Base-by-base conservation (phyloP, 208 protist genomes). In the Phytomonas francai region DNA sequence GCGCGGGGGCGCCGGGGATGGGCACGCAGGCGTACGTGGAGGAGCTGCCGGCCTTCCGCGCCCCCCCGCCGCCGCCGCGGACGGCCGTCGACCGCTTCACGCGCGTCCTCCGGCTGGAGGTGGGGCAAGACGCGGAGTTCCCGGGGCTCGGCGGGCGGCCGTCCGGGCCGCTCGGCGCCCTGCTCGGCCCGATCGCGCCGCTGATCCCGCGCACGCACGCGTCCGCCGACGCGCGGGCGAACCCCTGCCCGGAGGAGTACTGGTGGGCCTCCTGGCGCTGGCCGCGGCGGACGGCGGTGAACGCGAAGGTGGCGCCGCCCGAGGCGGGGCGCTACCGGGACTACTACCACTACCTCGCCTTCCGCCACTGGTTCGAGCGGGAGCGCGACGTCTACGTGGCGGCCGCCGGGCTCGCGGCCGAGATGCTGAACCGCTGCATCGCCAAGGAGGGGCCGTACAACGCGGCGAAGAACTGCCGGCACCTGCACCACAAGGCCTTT, bases 401-500 rank as follows among this genome's bases (percentile, higher is more conserved):
- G 22, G 84, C 90, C 49, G 78, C 83, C 29, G 89, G 87, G 70
- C 64, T 91, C 25, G 77, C 89, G n/a, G 80, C 89, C 42, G 88
- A 93, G 59, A 91, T 91, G 85, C 72, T 77, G 22, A 76, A 72
- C 45, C 82, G 88, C 42, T 93, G 88, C 74, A 45, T 89, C 19
- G 73, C 86, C 54, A 90, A 91, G 67, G 88, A 93, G 54, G 88
- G 88, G 29, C 83, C 89, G 76, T 93, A 93, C 83, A 93, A 93
- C 79, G 88, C 84, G 16, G 78, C 81, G n/a, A 93, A 93, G 75
- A 93, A 93, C 74, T 93, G 88, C 72, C 79, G 83, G 30, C 88
- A 93, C 62, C 63, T 93, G 39, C 87, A 80, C 68, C 73, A 93
- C 76, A 93, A 93, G 69, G 68, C 56, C 49, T 91, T 93, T 67